Percentiles rank a stretch among this genome's conserved stretches.
These are phyloP conservation scores for Ceratocystis diversiconidia DNA, from an alignment of 2,329 filamentous ascomycete species.

Conservation along the genomic window DNA sequence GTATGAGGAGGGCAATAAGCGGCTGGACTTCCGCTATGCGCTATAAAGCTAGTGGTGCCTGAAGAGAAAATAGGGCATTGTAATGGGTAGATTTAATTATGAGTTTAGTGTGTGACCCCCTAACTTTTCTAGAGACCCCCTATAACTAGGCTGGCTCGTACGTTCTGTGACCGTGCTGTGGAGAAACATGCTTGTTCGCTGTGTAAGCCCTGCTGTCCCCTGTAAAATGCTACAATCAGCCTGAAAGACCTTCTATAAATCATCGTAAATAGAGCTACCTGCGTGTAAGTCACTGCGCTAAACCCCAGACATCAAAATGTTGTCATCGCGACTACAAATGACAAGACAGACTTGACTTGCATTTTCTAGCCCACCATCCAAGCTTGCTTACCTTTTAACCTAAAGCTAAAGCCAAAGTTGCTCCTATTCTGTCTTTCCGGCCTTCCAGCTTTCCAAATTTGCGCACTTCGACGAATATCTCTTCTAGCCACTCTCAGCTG, in stretches of 20 bases:
- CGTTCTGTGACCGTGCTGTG: no score
- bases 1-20: conserved; percentile 19
- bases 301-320: conserved; percentile 1
- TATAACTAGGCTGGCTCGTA: no score
- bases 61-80: background rate
- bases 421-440: background rate
- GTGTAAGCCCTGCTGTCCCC: no score
- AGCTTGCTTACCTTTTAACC: background rate
- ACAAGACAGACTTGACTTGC: background rate
- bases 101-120: no score
- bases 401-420: background rate
- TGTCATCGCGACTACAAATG: conserved; percentile 8
- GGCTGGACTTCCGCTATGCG: conserved; percentile 20
- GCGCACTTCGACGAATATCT: background rate
- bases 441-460: background rate
- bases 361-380: background rate
- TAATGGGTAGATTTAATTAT: background rate
- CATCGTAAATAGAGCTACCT: background rate
- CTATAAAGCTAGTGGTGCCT: conserved; percentile 12
- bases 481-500: background rate
- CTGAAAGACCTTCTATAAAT: background rate
- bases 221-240: no score
- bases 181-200: no score
- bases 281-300: background rate
- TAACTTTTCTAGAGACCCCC: no score